Evolutionary conservation across 352 stramenopile species (phyloP).

Genomic region (Halophytophthora polymorphica): DNA sequence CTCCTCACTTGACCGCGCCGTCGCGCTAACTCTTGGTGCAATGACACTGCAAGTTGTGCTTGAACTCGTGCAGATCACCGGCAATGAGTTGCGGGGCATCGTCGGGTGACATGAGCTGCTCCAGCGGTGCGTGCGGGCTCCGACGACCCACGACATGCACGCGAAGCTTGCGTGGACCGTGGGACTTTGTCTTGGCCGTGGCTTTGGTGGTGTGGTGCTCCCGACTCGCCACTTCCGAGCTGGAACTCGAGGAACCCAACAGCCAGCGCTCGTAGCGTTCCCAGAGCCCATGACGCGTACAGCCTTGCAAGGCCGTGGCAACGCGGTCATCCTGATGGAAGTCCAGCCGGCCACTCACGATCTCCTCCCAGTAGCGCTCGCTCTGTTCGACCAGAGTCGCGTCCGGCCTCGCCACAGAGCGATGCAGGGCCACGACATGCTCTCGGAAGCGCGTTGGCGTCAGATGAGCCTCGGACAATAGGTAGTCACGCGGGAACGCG

Average conservation of each 20-base stretch:
- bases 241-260: constrained; percentile 28
- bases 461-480: constrained; percentile 22
- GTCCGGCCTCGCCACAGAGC: constrained; percentile 45
- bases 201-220: no score
- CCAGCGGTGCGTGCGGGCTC: constrained; percentile 58
- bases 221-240: neutral
- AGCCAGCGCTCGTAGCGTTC: constrained; percentile 59
- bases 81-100: constrained; percentile 53
- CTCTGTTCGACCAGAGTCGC: constrained; percentile 51
- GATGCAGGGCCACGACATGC: constrained; percentile 46
- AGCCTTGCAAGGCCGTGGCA: constrained; percentile 33
- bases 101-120: constrained; percentile 47
- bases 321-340: constrained; percentile 62
- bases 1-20: neutral
- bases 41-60: constrained; percentile 51
- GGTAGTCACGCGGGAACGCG: constrained; percentile 27
- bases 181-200: neutral
- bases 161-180: constrained; percentile 46
- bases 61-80: constrained; percentile 55
- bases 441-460: constrained; percentile 36
- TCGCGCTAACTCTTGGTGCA: constrained; percentile 20
- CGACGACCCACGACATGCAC: constrained; percentile 73
- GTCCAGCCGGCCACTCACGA: constrained; percentile 50
- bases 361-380: constrained; percentile 74
- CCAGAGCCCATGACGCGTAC: constrained; percentile 38